phyloP scores from a whole-genome alignment of 75 land plant species.

The Azolla pinnata region DNA sequence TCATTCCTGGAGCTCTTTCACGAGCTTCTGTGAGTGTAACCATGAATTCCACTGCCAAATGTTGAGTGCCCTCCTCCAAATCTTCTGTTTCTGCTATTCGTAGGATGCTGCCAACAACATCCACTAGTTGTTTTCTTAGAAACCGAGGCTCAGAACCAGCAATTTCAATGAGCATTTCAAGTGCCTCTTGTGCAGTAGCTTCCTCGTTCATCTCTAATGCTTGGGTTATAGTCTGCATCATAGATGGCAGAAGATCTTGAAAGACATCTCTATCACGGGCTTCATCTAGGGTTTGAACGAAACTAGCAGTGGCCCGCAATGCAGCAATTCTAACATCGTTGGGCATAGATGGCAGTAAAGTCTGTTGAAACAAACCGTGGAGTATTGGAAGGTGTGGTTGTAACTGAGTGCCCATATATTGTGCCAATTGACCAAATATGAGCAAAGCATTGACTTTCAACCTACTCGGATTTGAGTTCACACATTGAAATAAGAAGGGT shows the following conservation, averaged over 20 bases:
- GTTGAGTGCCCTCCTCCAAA: slow-evolving; percentile 17
- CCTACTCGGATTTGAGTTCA: slow-evolving; percentile 11
- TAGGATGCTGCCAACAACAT: slow-evolving; percentile 16
- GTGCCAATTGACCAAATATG: slow-evolving; percentile 16
- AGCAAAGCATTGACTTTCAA: slow-evolving; percentile 13
- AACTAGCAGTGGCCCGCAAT: slow-evolving; percentile 12
- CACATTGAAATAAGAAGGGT: slow-evolving; percentile 14
- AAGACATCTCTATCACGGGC: slow-evolving; percentile 8
- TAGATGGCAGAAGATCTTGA: slow-evolving; percentile 12
- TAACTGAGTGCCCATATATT: slow-evolving; percentile 13
- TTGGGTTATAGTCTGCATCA: slow-evolving; percentile 15
- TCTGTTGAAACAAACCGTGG: slow-evolving; percentile 12
- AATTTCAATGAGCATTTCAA: slow-evolving; percentile 17
- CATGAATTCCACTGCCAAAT: slow-evolving; percentile 13
- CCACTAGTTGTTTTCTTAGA: slow-evolving; percentile 11
- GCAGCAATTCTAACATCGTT: slow-evolving; percentile 17
- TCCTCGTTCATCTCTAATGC: slow-evolving; percentile 15
- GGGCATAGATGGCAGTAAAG: slow-evolving; percentile 5
- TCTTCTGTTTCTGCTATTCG: slow-evolving; percentile 12
- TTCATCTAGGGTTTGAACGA: slow-evolving; percentile 6
- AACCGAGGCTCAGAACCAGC: slow-evolving; percentile 21
- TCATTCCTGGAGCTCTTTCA: slow-evolving; percentile 12
- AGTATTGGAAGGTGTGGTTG: slow-evolving; percentile 9
- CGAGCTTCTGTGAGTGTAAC: slow-evolving; percentile 13
- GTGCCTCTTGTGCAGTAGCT: slow-evolving; percentile 17